A percentile compares a stretch with the other conserved stretches of the same genome.
These are phyloP conservation scores for Drosera spatulata DNA, from an alignment of 179 eudicot species.

Conservation along the genomic window DNA sequence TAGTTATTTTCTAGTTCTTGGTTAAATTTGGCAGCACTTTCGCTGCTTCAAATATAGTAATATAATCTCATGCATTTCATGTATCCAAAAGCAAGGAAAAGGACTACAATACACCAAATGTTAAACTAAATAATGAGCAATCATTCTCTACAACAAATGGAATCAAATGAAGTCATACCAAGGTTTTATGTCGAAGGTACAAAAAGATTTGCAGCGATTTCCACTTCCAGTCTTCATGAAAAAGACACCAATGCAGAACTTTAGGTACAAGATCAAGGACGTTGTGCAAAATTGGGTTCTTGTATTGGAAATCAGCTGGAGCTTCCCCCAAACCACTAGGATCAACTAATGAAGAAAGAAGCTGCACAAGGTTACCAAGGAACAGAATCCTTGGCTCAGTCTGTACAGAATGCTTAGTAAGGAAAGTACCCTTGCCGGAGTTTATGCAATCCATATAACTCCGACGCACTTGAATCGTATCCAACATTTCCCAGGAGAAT, in stretches of 20 bases:
- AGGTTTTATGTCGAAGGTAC: constrained; percentile 62
- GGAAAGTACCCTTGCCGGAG: constrained; percentile 6
- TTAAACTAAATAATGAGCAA: background rate
- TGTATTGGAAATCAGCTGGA: constrained; percentile 12
- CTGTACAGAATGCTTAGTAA: constrained; percentile 7
- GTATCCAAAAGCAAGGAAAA: too few species aligned
- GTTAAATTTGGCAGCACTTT: too few species aligned
- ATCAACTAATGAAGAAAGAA: constrained; percentile 52
- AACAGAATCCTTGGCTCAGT: constrained; percentile 25
- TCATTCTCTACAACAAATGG: too few species aligned
- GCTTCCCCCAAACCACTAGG: constrained; percentile 16
- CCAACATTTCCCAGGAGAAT: constrained; percentile 45
- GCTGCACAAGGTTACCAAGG: constrained; percentile 56
- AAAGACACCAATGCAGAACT: constrained; percentile 42
- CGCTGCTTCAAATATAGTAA: background rate
- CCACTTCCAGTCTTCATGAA: constrained; percentile 15
- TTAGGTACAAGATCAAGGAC: constrained; percentile 40
- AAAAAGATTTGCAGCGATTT: background rate
- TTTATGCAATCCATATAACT: constrained; percentile 5
- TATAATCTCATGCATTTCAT: too few species aligned
- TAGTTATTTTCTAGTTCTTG: too few species aligned
- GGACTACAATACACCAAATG: too few species aligned
- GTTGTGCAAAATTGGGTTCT: constrained; percentile 18
- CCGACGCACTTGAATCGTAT: constrained; percentile 13
- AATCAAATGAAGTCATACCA: constrained; percentile 36